phyloP scores from a whole-genome alignment of 345 rosid genomes.

The Combretum micranthum region DNA sequence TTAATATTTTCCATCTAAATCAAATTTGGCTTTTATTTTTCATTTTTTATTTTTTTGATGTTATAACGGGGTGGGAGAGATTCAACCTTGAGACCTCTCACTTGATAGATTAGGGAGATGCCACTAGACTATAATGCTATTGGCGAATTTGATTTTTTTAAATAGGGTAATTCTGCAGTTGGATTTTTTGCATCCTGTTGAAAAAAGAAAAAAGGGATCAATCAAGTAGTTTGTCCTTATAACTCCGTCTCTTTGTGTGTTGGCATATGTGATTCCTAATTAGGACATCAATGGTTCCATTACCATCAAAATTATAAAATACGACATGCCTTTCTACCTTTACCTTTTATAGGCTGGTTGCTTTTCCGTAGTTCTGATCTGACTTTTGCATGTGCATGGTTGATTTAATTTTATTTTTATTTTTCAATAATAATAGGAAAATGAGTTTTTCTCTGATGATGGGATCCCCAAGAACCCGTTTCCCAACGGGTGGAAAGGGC shows the following conservation, averaged over 20 bases:
- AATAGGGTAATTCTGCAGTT: background rate
- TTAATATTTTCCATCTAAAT: too few species aligned
- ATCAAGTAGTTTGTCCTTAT: slow-evolving; percentile 1
- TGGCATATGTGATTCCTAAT: background rate
- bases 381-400: background rate
- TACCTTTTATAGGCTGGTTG: background rate
- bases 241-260: background rate
- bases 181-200: slow-evolving; percentile 1
- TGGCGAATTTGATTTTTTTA: too few species aligned
- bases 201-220: slow-evolving; percentile 1
- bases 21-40: too few species aligned
- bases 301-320: too few species aligned
- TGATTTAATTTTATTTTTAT: background rate
- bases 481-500: slow-evolving; percentile 90
- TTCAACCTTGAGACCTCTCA: too few species aligned
- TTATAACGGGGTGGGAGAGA: too few species aligned
- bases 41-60: too few species aligned
- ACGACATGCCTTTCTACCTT: too few species aligned
- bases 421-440: slow-evolving; percentile 43
- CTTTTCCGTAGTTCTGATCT: background rate
- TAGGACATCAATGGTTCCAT: too few species aligned
- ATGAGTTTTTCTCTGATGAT: slow-evolving; percentile 62
- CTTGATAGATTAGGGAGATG: too few species aligned
- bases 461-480: slow-evolving; percentile 70
- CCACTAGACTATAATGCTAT: too few species aligned